Evolutionary conservation across 257 asterid species (phyloP), one percentile per base, ranked within the genome.

Genomic region (Perilla frutescens): DNA sequence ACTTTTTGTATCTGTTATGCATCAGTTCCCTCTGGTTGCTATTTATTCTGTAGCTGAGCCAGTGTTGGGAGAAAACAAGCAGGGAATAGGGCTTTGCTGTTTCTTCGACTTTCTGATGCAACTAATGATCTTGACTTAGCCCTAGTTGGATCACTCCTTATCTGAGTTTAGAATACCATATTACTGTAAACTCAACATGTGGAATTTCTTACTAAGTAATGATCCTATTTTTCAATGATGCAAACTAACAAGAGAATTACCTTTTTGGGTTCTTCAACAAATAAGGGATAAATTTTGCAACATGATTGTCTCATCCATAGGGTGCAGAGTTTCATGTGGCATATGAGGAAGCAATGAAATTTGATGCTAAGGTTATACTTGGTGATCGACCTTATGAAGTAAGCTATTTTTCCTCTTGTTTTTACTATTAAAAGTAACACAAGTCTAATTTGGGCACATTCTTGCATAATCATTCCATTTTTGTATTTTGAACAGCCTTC

Each of bases 261-360:
- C 68, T 62, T 62, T 20, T 63, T 49, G 34, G 36, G 47, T 75
- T 62, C 8, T 61, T 4, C 53, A 41, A 41, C 34, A n/a, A 40
- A 44, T 37, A 44, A 45, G 6, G 10, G 12, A 20, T 47, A 4
- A 20, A 56, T 31, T 48, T 47, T 54, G 29, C 50, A 26, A 36
- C 63, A 3, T 43, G 40, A 15, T 54, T 55, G 48, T 75, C 73
- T 75, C 47, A 56, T 58, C 29, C 64, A 14, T 48, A 61, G 62
- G 99, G 99, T 63, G 96, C 90, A 41, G 99, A 94, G 84, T 94
- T 94, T 76, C 99, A 97, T 75, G 96, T 87, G 72, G 99, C 93
- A 63, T 91, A 81, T 79, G 99, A 94, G 58, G 99, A 94, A 86
- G 97, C 99, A 64, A 84, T 76, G 88, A 91, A 91, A 71, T 91